A percentile compares a stretch with the other conserved stretches of the same genome.
phyloP scores from a whole-genome alignment of 2,329 filamentous ascomycete species.

The Fusarium ramigenum region DNA sequence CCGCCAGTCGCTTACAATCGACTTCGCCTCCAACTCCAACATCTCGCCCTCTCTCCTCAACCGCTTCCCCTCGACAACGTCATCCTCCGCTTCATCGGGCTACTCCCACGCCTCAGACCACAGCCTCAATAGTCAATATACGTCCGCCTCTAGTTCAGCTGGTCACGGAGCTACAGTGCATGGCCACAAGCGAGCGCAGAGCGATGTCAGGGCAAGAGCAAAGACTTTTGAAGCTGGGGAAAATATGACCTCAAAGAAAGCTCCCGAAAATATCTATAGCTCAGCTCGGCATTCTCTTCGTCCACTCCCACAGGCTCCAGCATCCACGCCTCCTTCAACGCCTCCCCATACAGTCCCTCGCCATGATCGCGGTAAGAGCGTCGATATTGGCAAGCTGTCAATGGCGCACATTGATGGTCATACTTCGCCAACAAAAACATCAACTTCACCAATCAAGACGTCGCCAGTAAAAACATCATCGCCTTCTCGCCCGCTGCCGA shows the following conservation, averaged over 20 bases:
- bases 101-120: constrained; percentile 70
- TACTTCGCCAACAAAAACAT: constrained; percentile 48
- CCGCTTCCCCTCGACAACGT: constrained; percentile 75
- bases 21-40: constrained; percentile 56
- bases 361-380: constrained; percentile 69
- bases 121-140: constrained; percentile 70
- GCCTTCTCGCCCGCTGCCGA: constrained; percentile 52
- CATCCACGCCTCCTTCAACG: constrained; percentile 52
- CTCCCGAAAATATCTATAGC: constrained; percentile 73
- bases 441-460: neutral
- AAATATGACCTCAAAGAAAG: constrained; percentile 54
- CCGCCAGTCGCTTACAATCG: constrained; percentile 64
- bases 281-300: constrained; percentile 80
- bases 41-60: constrained; percentile 52
- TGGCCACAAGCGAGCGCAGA: constrained; percentile 78
- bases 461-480: constrained; percentile 38
- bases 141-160: constrained; percentile 68
- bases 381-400: constrained; percentile 68
- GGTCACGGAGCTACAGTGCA: constrained; percentile 55
- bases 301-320: constrained; percentile 75
- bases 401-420: constrained; percentile 56
- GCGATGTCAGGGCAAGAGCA: constrained; percentile 71
- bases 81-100: constrained; percentile 75
- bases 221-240: constrained; percentile 56
- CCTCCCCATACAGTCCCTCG: constrained; percentile 49